Evolutionary conservation across 768 basidiomycete species (phyloP).

Genomic region (Basidioascus undulatus): DNA sequence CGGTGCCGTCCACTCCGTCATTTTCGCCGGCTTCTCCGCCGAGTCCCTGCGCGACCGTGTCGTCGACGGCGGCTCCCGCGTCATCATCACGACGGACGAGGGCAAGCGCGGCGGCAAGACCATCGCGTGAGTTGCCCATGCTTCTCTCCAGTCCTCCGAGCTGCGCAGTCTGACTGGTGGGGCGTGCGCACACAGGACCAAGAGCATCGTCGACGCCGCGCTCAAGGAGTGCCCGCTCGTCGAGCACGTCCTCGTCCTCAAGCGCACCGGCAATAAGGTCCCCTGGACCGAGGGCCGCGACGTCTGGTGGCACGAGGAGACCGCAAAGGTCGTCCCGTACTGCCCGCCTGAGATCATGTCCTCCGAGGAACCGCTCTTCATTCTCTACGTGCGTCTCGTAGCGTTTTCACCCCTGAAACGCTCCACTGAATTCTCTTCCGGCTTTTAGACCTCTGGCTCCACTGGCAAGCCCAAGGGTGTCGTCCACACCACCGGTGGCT

Average conservation of each 20-base stretch:
- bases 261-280: constrained; percentile 61
- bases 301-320: constrained; percentile 91
- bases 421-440: not conserved
- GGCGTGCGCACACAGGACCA: no score
- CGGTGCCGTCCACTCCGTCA: constrained; percentile 86
- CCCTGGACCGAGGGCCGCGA: constrained; percentile 65
- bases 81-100: constrained; percentile 92
- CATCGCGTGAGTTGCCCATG: no score
- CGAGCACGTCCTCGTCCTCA: constrained; percentile 72
- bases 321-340: constrained; percentile 55
- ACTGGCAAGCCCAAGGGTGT: constrained; percentile 96
- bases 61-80: constrained; percentile 62
- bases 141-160: not conserved
- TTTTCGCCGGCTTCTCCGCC: constrained; percentile 90
- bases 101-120: constrained; percentile 80
- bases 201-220: constrained; percentile 78
- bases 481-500: constrained; percentile 34
- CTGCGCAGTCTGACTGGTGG: not conserved
- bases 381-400: constrained; percentile 84
- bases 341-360: constrained; percentile 72
- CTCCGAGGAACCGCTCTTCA: constrained; percentile 91
- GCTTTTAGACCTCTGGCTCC: constrained; percentile 58
- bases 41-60: constrained; percentile 84
- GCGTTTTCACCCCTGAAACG: not conserved
- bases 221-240: constrained; percentile 61